Percentiles rank a stretch among this genome's conserved stretches.
phyloP scores from a whole-genome alignment of 805 yeast species.

The Groenewaldozyma salmanticensis region DNA sequence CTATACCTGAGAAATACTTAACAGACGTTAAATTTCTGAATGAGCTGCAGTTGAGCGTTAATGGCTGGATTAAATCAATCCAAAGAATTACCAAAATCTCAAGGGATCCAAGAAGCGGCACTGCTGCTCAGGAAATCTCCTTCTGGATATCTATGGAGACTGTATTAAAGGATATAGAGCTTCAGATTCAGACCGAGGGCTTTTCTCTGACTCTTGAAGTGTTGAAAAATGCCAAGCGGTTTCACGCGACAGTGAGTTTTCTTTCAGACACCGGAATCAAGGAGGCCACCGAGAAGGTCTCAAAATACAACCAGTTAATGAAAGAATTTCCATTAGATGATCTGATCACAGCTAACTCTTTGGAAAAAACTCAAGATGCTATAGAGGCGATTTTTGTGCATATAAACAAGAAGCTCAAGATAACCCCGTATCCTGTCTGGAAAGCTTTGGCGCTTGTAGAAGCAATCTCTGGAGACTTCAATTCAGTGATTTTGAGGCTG shows the following conservation, averaged over 20 bases:
- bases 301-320: constrained; percentile 51
- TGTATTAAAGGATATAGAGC: constrained; percentile 44
- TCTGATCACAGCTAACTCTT: constrained; percentile 37
- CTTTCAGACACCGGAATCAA: constrained; percentile 58
- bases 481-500: constrained; percentile 33
- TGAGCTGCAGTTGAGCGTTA: constrained; percentile 56
- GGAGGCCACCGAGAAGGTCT: constrained; percentile 43
- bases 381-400: constrained; percentile 46
- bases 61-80: constrained; percentile 61
- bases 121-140: constrained; percentile 56
- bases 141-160: constrained; percentile 71
- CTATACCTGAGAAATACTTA: constrained; percentile 30
- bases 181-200: constrained; percentile 47
- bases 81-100: constrained; percentile 45
- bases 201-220: constrained; percentile 50
- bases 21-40: constrained; percentile 53
- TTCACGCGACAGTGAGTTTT: constrained; percentile 67
- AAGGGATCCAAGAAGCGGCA: constrained; percentile 46
- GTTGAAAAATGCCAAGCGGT: constrained; percentile 62
- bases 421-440: constrained; percentile 50
- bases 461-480: constrained; percentile 49
- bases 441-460: constrained; percentile 61
- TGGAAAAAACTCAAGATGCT: constrained; percentile 38
- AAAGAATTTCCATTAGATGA: constrained; percentile 62
- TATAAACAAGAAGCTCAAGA: constrained; percentile 48